Percentiles rank a stretch among this genome's conserved stretches.
These are phyloP conservation scores for Hypoxylon sp. DNA, from an alignment of 2,329 filamentous ascomycete species.

Conservation along the genomic window DNA sequence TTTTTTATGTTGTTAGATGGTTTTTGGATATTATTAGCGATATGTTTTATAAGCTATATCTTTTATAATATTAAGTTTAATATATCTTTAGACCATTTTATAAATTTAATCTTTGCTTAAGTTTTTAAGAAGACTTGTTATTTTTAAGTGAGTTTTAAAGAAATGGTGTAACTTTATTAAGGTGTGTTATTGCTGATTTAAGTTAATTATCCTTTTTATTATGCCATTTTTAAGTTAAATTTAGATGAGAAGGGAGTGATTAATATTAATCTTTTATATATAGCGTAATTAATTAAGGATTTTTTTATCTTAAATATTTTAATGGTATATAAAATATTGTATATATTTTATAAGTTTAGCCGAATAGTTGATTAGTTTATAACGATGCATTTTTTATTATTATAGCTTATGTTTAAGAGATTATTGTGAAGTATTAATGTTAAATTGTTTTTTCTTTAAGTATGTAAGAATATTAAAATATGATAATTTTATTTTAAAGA, in stretches of 20 bases:
- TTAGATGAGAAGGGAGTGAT: background rate
- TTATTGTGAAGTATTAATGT: background rate
- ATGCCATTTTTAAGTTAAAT: background rate
- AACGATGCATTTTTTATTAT: background rate
- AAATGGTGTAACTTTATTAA: too few species aligned
- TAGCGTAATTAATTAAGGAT: background rate
- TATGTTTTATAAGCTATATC: too few species aligned
- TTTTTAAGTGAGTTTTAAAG: too few species aligned
- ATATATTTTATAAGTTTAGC: background rate
- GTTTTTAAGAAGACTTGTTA: too few species aligned
- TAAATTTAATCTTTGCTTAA: too few species aligned
- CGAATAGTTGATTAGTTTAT: background rate
- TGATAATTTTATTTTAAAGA: too few species aligned
- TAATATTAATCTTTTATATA: background rate
- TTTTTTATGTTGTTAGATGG: too few species aligned
- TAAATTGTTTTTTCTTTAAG: too few species aligned
- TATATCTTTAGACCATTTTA: too few species aligned
- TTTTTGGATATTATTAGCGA: too few species aligned
- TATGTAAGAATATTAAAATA: too few species aligned
- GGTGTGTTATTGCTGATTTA: background rate
- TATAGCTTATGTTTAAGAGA: background rate
- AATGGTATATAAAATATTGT: slow-evolving; percentile 1
- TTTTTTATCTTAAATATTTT: background rate
- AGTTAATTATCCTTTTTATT: background rate
- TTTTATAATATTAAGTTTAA: background rate